phyloP scores from a whole-genome alignment of 805 yeast genomes.

The Wickerhamomyces tratensis region DNA sequence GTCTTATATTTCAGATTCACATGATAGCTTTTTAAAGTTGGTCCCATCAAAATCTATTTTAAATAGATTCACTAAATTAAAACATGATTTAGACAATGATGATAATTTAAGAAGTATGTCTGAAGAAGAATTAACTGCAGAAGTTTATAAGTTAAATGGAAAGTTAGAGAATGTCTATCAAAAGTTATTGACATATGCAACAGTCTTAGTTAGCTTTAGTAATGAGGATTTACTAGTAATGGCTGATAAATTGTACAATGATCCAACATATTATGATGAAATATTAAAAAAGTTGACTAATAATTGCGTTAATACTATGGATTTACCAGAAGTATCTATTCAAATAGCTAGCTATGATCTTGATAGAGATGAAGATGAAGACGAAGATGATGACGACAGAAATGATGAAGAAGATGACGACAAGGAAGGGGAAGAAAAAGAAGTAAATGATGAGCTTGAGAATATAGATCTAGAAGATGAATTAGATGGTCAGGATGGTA shows the following conservation, averaged over 20 bases:
- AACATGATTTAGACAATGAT: background rate
- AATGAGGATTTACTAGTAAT: constrained; percentile 1
- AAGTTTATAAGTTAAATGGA: constrained; percentile 1
- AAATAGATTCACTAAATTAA: no score
- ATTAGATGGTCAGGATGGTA: no score
- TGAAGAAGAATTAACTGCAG: background rate
- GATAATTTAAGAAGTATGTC: background rate
- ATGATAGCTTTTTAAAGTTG: no score
- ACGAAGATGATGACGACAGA: background rate
- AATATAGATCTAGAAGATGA: no score
- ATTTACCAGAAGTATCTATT: no score
- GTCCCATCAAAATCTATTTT: no score
- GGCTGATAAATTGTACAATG: background rate
- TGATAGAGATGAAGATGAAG: background rate
- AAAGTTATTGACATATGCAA: background rate
- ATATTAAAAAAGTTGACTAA: background rate
- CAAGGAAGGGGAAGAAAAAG: no score
- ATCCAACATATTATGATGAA: background rate
- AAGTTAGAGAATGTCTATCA: background rate
- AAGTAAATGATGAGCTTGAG: no score
- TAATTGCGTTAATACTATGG: no score
- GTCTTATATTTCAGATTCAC: background rate
- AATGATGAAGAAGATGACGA: no score
- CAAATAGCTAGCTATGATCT: no score
- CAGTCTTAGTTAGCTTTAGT: background rate